These are phyloP conservation scores for Cladosporium sp. DNA, from an alignment of 2,329 filamentous ascomycete species.

Conservation along the genomic window DNA sequence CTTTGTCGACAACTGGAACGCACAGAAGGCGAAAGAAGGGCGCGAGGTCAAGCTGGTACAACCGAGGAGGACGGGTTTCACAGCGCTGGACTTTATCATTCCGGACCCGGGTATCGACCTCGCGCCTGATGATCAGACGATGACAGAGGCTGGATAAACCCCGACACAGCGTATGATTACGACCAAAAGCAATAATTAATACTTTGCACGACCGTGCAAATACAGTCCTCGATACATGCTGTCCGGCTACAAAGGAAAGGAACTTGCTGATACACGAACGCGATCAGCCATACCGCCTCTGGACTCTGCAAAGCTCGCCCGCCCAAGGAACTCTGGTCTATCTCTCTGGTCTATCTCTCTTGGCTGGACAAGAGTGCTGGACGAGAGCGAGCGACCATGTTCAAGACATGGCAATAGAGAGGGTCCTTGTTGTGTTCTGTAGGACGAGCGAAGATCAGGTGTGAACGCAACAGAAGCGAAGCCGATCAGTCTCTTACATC, in stretches of 20 bases:
- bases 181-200: background rate
- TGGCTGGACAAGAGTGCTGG: too few species aligned
- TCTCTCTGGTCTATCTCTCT: too few species aligned
- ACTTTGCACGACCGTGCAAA: background rate
- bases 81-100: conserved; percentile 82
- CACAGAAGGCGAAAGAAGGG: conserved; percentile 58
- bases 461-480: background rate
- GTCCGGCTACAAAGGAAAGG: background rate
- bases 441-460: background rate
- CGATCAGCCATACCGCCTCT: background rate
- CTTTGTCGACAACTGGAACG: conserved; percentile 88
- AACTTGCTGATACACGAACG: background rate
- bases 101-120: conserved; percentile 68
- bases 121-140: conserved; percentile 7
- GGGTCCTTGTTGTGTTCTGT: background rate
- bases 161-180: too few species aligned
- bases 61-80: conserved; percentile 80
- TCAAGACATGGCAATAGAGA: background rate
- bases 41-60: conserved; percentile 74
- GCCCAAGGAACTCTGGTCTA: background rate
- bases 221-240: background rate
- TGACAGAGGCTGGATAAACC: background rate
- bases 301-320: background rate
- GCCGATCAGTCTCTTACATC: background rate
- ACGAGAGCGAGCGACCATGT: too few species aligned